Evolutionary conservation across 2,329 filamentous ascomycete species (phyloP), one percentile per base, ranked within the genome.

Genomic region (Pseudogymnoascus sp.): DNA sequence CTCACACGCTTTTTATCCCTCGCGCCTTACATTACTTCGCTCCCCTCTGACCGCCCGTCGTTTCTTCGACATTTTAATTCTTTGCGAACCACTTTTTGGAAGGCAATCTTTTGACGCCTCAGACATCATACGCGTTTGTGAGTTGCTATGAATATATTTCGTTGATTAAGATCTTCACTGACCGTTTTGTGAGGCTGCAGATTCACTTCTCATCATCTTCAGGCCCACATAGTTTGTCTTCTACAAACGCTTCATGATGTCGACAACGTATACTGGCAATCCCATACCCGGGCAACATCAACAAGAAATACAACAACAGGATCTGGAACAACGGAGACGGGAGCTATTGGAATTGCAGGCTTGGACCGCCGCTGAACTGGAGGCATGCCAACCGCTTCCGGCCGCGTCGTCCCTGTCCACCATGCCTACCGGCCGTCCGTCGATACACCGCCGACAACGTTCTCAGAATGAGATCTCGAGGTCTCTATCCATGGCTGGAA

Each of bases 231-330:
- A 59, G 50, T 35, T 59, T 33, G 50, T 44, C 19, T 23, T 31
- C 31, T 13, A 31, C 31, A 28, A 59, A 59, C 26, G 23, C 50
- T 4, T 59, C 31, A 35, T 35, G 31, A 59, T 59, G 50, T 59
- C 50, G 23, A 44, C 40, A 44, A 59, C n/a, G n/a, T 57, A n/a
- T n/a, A 57, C 47, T 33, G 28, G 31, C 23, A 59, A 59, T 59
- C 26, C 23, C 31, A n/a, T 59, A 19, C 17, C 50, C n/a, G 50
- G 19, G 40, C 40, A 44, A 44, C 40, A 44, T 6, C 19, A 44
- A 6, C 40, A 44, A 44, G 19, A 21, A 11, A 21, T 17, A 21
- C 17, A 44, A 44, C 40, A 44, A 44, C 40, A 44, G 40, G 40
- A 59, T 35, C 50, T n/a, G 31, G 50, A 31, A 31, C 50, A 31